A percentile compares a stretch with the other conserved stretches of the same genome.
These are phyloP conservation scores for Pinus tabuliformis DNA, from an alignment of 75 land plant species.

Conservation along the genomic window DNA sequence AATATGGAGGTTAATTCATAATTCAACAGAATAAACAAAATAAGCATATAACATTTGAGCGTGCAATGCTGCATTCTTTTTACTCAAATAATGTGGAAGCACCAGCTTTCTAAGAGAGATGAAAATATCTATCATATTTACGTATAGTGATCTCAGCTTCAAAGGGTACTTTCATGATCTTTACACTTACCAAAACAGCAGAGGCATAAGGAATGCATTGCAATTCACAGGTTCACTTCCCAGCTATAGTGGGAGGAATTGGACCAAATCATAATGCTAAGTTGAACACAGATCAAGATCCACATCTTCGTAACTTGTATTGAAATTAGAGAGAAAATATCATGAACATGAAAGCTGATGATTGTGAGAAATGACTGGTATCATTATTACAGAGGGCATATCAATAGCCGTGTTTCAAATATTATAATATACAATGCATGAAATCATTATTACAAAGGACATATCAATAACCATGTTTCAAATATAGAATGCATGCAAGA, in stretches of 20 bases:
- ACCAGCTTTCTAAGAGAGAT: background rate
- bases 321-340: background rate
- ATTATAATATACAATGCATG: too few species aligned
- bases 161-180: background rate
- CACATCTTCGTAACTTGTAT: background rate
- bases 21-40: background rate
- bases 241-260: background rate
- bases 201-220: background rate
- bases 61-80: background rate
- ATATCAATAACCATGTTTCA: background rate
- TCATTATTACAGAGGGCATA: background rate
- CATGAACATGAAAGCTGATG: background rate
- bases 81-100: background rate
- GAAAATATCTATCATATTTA: background rate
- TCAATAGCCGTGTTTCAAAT: background rate
- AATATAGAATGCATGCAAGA: background rate
- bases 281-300: background rate
- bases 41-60: background rate
- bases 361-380: background rate
- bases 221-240: background rate
- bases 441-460: background rate
- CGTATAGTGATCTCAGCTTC: background rate
- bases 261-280: background rate
- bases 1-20: background rate
- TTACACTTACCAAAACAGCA: background rate